Conservation (phyloP, 345 rosid species). For the Citrus reticulata region DNA sequence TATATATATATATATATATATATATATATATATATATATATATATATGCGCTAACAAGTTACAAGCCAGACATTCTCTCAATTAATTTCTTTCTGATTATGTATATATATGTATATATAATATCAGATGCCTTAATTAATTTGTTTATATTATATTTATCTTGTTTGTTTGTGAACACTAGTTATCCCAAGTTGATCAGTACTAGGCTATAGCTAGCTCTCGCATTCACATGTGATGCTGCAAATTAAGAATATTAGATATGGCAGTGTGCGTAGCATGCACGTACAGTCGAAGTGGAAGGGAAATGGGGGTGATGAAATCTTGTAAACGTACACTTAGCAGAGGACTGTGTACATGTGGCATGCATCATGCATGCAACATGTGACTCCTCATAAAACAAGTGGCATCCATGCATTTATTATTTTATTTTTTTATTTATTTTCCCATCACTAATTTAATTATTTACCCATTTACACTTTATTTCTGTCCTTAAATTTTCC, state of each 20-base stretch:
- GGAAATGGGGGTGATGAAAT: slow-evolving; percentile 4
- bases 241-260: too few relatives aligned
- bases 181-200: not conserved
- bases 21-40: too few relatives aligned
- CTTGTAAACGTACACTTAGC: not conserved
- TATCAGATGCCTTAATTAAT: not conserved
- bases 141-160: not conserved
- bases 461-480: not conserved
- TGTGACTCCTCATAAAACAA: slow-evolving; percentile 24
- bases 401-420: slow-evolving; percentile 47
- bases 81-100: too few relatives aligned
- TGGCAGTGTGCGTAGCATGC: too few relatives aligned
- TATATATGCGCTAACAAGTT: not conserved
- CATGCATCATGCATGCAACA: slow-evolving; percentile 20
- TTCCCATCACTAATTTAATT: too few relatives aligned
- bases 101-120: too few relatives aligned
- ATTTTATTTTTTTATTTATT: not conserved
- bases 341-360: slow-evolving; percentile 31
- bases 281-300: not conserved
- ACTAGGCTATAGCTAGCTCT: not conserved
- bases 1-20: too few relatives aligned
- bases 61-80: not conserved
- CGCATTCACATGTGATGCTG: not conserved
- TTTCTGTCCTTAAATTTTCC: too few relatives aligned
- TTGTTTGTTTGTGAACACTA: not conserved